These are phyloP conservation scores for Cyanodermella asteris DNA, from an alignment of 2,329 filamentous ascomycete genomes.

Conservation along the genomic window DNA sequence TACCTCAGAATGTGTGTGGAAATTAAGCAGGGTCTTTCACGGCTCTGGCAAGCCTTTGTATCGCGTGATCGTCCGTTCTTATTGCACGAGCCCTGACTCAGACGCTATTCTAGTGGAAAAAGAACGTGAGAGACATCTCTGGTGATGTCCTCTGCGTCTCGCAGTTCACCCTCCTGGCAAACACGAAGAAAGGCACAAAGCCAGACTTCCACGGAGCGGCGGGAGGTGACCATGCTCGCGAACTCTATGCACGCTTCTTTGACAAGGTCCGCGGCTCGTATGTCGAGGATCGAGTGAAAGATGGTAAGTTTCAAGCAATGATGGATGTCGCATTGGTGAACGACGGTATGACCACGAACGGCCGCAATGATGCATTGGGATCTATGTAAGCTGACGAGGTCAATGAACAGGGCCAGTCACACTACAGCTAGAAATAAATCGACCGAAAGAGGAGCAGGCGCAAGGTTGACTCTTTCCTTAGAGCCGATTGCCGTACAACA, in stretches of 20 bases:
- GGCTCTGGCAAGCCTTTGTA: neutral
- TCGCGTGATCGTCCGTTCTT: neutral
- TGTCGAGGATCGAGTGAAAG: constrained; percentile 52
- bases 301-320: constrained; percentile 97
- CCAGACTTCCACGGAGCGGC: constrained; percentile 87
- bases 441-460: no score
- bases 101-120: constrained; percentile 50
- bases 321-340: constrained; percentile 93
- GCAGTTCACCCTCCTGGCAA: constrained; percentile 83
- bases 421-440: no score
- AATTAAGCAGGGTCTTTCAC: neutral
- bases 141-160: constrained; percentile 95
- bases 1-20: neutral
- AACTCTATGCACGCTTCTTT: constrained; percentile 68
- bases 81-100: constrained; percentile 2
- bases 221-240: constrained; percentile 52
- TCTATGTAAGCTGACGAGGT: no score
- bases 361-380: constrained; percentile 21
- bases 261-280: constrained; percentile 54
- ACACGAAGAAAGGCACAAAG: constrained; percentile 87
- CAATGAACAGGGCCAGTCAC: no score
- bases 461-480: no score
- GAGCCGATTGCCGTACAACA: no score
- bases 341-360: constrained; percentile 54
- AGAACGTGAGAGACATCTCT: constrained; percentile 63